Conservation (phyloP, 768 basidiomycete species). For the Trametes coccinea region DNA sequence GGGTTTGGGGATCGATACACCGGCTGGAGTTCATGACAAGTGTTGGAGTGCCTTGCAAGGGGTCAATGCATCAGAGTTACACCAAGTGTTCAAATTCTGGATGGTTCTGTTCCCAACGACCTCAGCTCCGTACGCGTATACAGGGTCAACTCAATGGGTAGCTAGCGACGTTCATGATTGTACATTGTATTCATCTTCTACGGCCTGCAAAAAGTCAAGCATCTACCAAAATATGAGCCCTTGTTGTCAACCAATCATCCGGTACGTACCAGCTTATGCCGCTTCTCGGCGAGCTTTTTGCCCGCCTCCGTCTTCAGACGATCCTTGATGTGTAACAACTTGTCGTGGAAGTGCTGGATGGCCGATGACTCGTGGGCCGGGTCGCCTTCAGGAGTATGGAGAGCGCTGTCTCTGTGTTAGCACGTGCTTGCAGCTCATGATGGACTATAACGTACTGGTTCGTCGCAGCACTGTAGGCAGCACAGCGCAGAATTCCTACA, state of each 20-base stretch:
- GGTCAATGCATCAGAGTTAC: too few species aligned
- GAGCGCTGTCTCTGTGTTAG: constrained; percentile 31
- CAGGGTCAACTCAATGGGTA: too few species aligned
- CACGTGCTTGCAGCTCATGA: neutral
- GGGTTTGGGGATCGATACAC: too few species aligned
- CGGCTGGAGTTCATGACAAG: too few species aligned
- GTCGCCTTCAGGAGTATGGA: constrained; percentile 50
- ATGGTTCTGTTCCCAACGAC: too few species aligned
- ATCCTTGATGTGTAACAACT: constrained; percentile 72
- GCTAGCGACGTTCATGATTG: neutral
- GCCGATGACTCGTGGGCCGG: constrained; percentile 49
- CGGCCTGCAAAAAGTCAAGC: constrained; percentile 57
- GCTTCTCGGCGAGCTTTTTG: constrained; percentile 61
- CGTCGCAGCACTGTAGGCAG: constrained; percentile 44
- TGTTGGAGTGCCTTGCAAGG: too few species aligned
- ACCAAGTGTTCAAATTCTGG: too few species aligned
- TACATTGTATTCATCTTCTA: constrained; percentile 54
- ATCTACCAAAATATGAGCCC: constrained; percentile 37
- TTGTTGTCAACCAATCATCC: too few species aligned
- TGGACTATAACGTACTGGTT: constrained; percentile 31
- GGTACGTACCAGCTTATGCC: constrained; percentile 66
- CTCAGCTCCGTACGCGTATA: too few species aligned
- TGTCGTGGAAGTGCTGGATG: constrained; percentile 85
- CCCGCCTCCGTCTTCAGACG: constrained; percentile 79
- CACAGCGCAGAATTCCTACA: constrained; percentile 46